These are phyloP conservation scores for Lachnellula arida DNA, from an alignment of 2,329 filamentous ascomycete species.

Conservation along the genomic window DNA sequence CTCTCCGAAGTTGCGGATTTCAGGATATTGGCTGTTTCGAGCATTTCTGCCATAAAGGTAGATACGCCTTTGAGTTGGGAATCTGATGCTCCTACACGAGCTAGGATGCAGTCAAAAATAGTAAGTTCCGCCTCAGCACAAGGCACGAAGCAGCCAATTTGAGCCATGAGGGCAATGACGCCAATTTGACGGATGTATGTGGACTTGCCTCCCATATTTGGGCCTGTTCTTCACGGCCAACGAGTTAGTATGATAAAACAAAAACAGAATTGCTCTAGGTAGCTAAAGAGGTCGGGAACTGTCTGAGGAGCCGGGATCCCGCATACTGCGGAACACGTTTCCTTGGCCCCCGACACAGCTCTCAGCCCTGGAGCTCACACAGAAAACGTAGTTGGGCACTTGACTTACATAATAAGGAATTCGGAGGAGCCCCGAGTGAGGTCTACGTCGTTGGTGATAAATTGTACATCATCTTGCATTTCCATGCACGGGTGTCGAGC, in stretches of 20 bases:
- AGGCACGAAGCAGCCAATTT: conserved; percentile 93
- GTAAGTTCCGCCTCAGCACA: conserved; percentile 86
- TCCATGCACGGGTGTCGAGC: conserved; percentile 97
- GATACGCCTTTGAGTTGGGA: conserved; percentile 96
- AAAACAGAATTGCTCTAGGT: too few species aligned
- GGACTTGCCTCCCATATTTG: conserved; percentile 98
- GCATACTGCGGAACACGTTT: too few species aligned
- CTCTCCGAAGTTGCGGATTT: conserved; percentile 94
- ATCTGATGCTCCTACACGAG: conserved; percentile 91
- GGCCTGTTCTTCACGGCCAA: conserved; percentile 58
- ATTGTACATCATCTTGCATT: conserved; percentile 96
- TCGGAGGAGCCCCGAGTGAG: conserved; percentile 74
- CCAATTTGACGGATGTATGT: conserved; percentile 98
- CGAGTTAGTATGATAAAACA: neutral
- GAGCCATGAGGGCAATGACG: conserved; percentile 94
- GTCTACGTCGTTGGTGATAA: conserved; percentile 95
- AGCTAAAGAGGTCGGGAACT: too few species aligned
- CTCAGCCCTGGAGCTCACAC: too few species aligned
- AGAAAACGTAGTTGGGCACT: neutral
- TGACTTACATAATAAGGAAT: conserved; percentile 53
- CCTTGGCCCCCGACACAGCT: too few species aligned
- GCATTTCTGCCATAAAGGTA: conserved; percentile 99
- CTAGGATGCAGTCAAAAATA: conserved; percentile 95
- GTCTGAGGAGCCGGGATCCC: too few species aligned
- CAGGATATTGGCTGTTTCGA: conserved; percentile 96